Evolutionary conservation across 1,139 yeast genomes (phyloP), one percentile per base, ranked within the genome.

Genomic region (Arxiozyma heterogenica): DNA sequence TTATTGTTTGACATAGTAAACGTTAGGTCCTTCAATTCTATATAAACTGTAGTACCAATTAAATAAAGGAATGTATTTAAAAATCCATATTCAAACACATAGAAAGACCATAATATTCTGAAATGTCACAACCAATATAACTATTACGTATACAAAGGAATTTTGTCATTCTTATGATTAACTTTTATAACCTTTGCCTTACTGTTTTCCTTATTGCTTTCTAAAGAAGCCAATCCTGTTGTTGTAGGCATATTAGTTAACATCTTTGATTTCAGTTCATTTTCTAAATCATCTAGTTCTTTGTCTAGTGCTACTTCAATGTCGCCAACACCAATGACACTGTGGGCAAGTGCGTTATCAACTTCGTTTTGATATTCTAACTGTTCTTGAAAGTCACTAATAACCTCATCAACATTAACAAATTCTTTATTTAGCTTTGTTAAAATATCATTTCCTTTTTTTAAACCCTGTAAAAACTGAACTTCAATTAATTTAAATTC

Each of bases 401-500:
- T 72, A 6, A 93, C 75, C 65, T 77, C 78, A 63, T 90, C 97
- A n/a, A 90, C 86, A 64, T 81, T 81, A 48, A 82, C 82, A 81
- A 90, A 80, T 64, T 91, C 96, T 53, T 74, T 74, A 69, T 93
- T 91, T 57, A 93, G 75, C 59, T 81, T 82, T 61, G 78, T 82
- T 60, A 93, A 76, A 9, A 89, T 88, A 55, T 76, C 73, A 66
- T 86, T 89, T 27, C 98, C 98, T 60, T 86, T 84, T 60, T 81
- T 77, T 49, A 93, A 74, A 0, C 97, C 96, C 58, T 78, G 80
- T 18, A 90, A 62, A 51, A 93, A 91, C 64, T 89, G 96, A 60
- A 83, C 83, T 67, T 91, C 98, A 43, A 93, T 84, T 57, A 87
- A 72, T 62, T 95, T 93, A 71, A 87, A 90, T 71, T 93, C 98